A percentile compares a stretch with the other conserved stretches of the same genome.
phyloP scores from a whole-genome alignment of 768 basidiomycete species.

The Hydnum rufescens region DNA sequence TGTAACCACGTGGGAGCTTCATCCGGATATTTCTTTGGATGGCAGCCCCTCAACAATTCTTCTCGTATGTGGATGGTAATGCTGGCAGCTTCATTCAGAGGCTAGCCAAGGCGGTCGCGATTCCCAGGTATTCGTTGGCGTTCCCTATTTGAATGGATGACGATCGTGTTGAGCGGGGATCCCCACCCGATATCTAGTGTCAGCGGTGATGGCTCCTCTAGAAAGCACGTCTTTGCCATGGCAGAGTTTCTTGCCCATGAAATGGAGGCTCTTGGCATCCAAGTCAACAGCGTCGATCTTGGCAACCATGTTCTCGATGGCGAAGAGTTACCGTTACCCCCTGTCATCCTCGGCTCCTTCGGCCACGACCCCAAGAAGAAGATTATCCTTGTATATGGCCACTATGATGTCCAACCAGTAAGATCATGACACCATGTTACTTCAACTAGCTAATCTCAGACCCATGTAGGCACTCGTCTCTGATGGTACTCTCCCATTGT shows the following conservation, averaged over 20 bases:
- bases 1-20: too few species aligned
- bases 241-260: conserved; percentile 57
- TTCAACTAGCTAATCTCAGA: background rate
- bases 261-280: conserved; percentile 58
- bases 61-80: conserved; percentile 45
- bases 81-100: conserved; percentile 56
- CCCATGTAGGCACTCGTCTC: background rate
- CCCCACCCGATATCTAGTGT: conserved; percentile 24
- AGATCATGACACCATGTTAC: conserved; percentile 12
- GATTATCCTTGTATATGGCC: conserved; percentile 84
- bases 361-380: conserved; percentile 79
- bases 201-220: conserved; percentile 47
- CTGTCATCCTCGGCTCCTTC: conserved; percentile 60
- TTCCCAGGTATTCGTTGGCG: conserved; percentile 36
- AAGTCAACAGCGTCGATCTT: conserved; percentile 51
- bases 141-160: conserved; percentile 6
- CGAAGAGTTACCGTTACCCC: conserved; percentile 53
- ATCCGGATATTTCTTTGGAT: too few species aligned
- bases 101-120: conserved; percentile 62
- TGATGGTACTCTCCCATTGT: background rate
- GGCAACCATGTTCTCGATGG: conserved; percentile 61
- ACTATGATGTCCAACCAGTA: conserved; percentile 90
- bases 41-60: conserved; percentile 18
- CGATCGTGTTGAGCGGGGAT: conserved; percentile 11
- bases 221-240: conserved; percentile 71